Evolutionary conservation across 306 rosid genomes (phyloP), one percentile per base, ranked within the genome.

Genomic region (Trifolium repens): DNA sequence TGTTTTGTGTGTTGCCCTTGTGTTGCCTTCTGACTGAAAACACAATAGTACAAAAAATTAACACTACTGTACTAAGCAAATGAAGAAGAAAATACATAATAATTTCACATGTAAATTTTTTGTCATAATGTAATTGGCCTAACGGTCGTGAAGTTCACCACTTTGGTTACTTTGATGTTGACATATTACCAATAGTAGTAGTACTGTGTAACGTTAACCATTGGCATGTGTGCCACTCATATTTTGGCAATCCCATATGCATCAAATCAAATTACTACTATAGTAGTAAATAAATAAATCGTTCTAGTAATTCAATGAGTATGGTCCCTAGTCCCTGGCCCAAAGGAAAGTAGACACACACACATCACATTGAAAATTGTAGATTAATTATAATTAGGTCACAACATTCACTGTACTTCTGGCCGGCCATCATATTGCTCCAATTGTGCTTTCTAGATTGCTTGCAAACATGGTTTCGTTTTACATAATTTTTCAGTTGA

Each of bases 1-100:
- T 62, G 30, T 1, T 64, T 74, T 0, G 89, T 49, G 73, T 27
- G 73, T 66, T 85, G 88, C 0, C 59, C 89, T 22, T 89, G 91
- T 2, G 97, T 80, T 2, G 97, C 85, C 70, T 93, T 93, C 79
- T 88, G 87, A 76, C 88, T 84, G 85, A 60, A 84, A 58, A 66
- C 4, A 32, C 0, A 39, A 17, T 9, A 59, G 30, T 13, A 46
- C 9, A 3, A 46, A 43, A 17, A 3, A 15, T 7, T 32, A 69
- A 0, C 7, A 78, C 10, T 30, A 61, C 14, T 22, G 1, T 7
- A 8, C 7, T 16, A 17, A n/a, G 9, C 8, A 1, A 8, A 32
- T 5, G 24, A 37, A 2, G 13, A 14, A 22, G 7, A n/a, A n/a
- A n/a, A n/a, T n/a, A 57, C 13, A 19, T 22, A 22, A 57, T 24